Conservation (phyloP, 1,284 basidiomycete species). For the Moniliella sp. region DNA sequence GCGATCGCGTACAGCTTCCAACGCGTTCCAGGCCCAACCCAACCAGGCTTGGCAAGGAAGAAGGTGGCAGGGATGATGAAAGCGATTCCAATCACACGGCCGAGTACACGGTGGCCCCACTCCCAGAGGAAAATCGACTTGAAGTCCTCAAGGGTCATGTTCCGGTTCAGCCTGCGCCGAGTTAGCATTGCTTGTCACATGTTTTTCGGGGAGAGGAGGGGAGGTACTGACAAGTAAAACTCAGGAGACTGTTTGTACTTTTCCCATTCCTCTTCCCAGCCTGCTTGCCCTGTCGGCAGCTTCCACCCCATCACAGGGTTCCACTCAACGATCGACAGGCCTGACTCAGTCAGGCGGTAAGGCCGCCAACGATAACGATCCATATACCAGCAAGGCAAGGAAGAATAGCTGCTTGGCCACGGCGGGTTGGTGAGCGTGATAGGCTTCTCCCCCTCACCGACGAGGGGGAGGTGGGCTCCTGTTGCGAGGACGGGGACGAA, state of each 20-base stretch:
- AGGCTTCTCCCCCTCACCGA: no score
- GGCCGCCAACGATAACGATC: constrained; percentile 82
- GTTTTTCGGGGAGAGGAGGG: no score
- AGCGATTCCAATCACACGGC: constrained; percentile 58
- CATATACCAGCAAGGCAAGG: constrained; percentile 64
- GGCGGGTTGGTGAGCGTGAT: no score
- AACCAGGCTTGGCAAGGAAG: constrained; percentile 9
- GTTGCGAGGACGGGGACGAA: no score
- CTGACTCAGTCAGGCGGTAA: constrained; percentile 94
- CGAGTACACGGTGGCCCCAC: constrained; percentile 84
- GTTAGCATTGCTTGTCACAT: no score
- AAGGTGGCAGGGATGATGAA: constrained; percentile 30
- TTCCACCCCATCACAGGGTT: constrained; percentile 61
- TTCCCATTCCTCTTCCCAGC: constrained; percentile 75
- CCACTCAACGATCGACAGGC: constrained; percentile 95
- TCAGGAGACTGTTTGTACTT: constrained; percentile 92
- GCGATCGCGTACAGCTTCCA: constrained; percentile 50
- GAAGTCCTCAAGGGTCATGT: constrained; percentile 69
- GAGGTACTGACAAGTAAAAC: constrained; percentile 56
- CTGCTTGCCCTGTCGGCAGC: constrained; percentile 53
- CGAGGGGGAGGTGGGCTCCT: no score
- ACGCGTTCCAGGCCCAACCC: constrained; percentile 36
- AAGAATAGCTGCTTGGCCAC: constrained; percentile 59
- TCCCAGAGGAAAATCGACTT: constrained; percentile 97
- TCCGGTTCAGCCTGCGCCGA: constrained; percentile 76